Base-by-base conservation (phyloP, 164 flowering plant genomes). In the Paratinospora sagittata region DNA sequence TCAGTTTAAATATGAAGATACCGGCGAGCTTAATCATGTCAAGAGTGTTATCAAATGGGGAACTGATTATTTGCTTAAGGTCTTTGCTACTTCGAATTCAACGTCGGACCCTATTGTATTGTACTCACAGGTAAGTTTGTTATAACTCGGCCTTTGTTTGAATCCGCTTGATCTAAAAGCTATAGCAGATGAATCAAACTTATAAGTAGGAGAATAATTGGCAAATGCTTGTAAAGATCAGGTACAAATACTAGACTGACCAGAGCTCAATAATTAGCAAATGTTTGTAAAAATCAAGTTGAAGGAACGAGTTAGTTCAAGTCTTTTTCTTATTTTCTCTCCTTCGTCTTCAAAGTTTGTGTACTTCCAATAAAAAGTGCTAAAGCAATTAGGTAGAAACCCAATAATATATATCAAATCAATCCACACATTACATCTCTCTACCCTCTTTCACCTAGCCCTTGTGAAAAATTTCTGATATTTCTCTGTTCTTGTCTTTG, bases 1-100 rank as follows among this genome's bases (percentile, higher is more conserved):
- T 36, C 84, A 79, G 76, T 34, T 78, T 6, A 87, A 88, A 43
- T 86, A 84, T 70, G 78, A 39, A 0, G 86, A 79, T 57, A 82
- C 84, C 1, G 81, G 80, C 19, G 89, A 89, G 80, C 82, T 86
- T 72, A 76, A 82, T 12, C 93, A 90, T 81, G 78, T 85, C 41
- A 88, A 77, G 78, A 82, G 79, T 60, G 78, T 89, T 7, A 90
- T 90, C 75, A 84, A 70, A 79, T 88, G 97, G 97, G 97, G 97
- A 27, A 82, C 71, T 63, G 87, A 86, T 72, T 91, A 91, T 69
- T 76, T 89, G 85, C 87, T 88, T 49, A 82, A 85, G 79, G 67
- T 76, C 34, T 86, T 85, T 69, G 64, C 68, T 49, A 70, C 82
- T 66, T 65, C 84, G 21, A 81, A 77, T 65, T 24, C 81, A 24